These are phyloP conservation scores for Bassia scoparia DNA, from an alignment of 148 eudicot species.

Conservation along the genomic window DNA sequence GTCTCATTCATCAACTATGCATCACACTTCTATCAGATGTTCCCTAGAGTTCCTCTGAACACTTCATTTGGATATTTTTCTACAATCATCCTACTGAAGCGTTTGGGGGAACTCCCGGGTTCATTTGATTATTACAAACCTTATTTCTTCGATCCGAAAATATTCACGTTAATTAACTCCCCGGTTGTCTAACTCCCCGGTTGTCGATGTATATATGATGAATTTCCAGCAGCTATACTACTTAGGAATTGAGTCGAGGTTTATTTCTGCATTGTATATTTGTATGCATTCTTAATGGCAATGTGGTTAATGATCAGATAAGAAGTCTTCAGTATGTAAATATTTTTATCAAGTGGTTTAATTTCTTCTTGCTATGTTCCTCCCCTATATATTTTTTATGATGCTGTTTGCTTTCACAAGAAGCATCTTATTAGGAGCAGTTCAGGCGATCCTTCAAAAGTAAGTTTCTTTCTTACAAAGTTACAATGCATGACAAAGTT, in stretches of 20 bases:
- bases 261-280: no score
- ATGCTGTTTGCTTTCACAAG: neutral
- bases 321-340: no score
- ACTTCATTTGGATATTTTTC: constrained; percentile 19
- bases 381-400: no score
- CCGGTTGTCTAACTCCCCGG: no score
- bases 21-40: neutral
- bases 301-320: no score
- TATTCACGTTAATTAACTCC: neutral
- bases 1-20: neutral
- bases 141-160: neutral
- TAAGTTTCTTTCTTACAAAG: neutral
- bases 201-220: no score
- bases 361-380: no score
- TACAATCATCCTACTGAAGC: constrained; percentile 19
- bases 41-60: constrained; percentile 33
- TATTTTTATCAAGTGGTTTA: no score
- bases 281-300: no score
- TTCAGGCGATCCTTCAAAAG: neutral
- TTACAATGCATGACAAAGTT: no score
- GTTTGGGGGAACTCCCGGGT: constrained; percentile 37
- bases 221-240: no score
- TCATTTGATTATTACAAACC: constrained; percentile 9
- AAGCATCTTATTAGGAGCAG: neutral
- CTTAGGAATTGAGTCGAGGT: no score